Percentiles rank a stretch among this genome's conserved stretches.
These are phyloP conservation scores for Obba rivulosa DNA, from an alignment of 768 basidiomycete genomes.

Conservation along the genomic window DNA sequence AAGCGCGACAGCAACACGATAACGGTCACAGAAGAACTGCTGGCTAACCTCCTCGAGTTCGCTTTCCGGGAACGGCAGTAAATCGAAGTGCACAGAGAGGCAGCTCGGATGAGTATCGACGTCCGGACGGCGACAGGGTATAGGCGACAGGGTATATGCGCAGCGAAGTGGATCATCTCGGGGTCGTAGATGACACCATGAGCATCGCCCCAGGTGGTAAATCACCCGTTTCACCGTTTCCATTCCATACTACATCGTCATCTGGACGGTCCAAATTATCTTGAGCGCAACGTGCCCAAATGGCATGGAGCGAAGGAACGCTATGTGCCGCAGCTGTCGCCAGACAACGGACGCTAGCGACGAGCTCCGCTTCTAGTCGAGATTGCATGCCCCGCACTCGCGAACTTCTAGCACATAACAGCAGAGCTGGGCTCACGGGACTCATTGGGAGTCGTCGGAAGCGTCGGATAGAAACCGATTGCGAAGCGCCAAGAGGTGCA, in stretches of 20 bases:
- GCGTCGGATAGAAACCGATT: not conserved
- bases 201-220: not conserved
- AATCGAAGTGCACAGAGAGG: not conserved
- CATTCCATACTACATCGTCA: not conserved
- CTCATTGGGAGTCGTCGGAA: not conserved
- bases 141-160: not conserved
- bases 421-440: not conserved
- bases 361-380: not conserved
- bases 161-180: not conserved
- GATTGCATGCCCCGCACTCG: not conserved
- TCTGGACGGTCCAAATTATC: not conserved
- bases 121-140: not conserved
- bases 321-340: not conserved
- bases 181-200: conserved; percentile 1
- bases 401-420: not conserved
- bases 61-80: not conserved
- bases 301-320: not conserved
- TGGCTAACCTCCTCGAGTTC: no score
- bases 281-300: no score
- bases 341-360: not conserved
- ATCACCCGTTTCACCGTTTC: not conserved
- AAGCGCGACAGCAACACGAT: no score
- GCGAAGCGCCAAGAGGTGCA: not conserved
- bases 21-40: no score
- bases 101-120: not conserved